A percentile compares a stretch with the other conserved stretches of the same genome.
phyloP scores from a whole-genome alignment of 2,329 filamentous ascomycete species.

The Phaeosphaeria sp. region DNA sequence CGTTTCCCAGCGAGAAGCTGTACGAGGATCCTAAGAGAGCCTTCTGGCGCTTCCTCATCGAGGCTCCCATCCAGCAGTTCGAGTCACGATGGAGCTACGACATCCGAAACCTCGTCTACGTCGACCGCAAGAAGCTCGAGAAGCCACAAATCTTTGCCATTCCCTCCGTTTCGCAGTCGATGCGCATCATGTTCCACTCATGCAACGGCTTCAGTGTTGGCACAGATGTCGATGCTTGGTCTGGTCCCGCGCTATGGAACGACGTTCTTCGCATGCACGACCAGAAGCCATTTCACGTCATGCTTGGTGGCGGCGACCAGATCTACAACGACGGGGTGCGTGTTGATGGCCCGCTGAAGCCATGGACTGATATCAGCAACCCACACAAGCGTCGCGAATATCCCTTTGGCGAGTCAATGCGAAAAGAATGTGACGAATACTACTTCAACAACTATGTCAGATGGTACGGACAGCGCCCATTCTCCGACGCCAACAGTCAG shows the following conservation, averaged over 20 bases:
- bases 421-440: constrained; percentile 65
- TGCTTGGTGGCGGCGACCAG: constrained; percentile 92
- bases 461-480: constrained; percentile 74
- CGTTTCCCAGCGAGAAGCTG: constrained; percentile 60
- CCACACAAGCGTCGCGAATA: constrained; percentile 66
- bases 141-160: constrained; percentile 59
- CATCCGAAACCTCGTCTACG: constrained; percentile 70
- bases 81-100: constrained; percentile 83
- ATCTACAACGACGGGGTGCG: constrained; percentile 80
- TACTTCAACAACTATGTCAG: constrained; percentile 68
- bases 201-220: constrained; percentile 74
- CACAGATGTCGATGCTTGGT: constrained; percentile 68
- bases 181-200: constrained; percentile 74
- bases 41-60: constrained; percentile 66
- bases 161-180: constrained; percentile 66
- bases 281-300: constrained; percentile 68
- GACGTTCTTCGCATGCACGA: constrained; percentile 68
- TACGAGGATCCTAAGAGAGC: constrained; percentile 66
- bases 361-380: constrained; percentile 67
- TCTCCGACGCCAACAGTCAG: constrained; percentile 65
- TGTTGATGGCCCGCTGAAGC: constrained; percentile 78
- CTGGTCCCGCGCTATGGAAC: constrained; percentile 68
- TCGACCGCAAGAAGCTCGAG: constrained; percentile 52
- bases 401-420: constrained; percentile 70
- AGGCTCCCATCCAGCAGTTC: constrained; percentile 70